Conservation (phyloP, 2,329 filamentous ascomycete species). For the Pestalotiopsis sp. region DNA sequence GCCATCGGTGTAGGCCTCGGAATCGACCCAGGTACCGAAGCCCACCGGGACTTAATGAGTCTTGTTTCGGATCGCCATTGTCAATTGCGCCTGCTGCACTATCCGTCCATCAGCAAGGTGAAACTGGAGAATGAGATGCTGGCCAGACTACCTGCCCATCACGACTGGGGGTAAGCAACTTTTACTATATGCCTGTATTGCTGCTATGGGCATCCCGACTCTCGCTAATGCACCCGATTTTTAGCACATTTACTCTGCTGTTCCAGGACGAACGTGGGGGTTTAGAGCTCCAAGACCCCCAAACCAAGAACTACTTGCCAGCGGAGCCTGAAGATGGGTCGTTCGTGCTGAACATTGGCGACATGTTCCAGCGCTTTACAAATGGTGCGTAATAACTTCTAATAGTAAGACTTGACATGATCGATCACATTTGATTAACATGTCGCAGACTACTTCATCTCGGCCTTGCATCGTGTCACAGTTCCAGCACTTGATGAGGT, state of each 20-base stretch:
- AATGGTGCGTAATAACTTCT: conserved; percentile 21
- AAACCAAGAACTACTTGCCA: conserved; percentile 18
- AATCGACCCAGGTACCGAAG: conserved; percentile 12
- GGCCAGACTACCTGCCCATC: conserved; percentile 48
- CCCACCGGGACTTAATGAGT: conserved; percentile 5
- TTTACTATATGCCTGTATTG: conserved; percentile 6
- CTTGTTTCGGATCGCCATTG: conserved; percentile 21
- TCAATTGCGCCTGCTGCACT: conserved; percentile 24
- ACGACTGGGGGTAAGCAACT: conserved; percentile 48
- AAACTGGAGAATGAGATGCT: conserved; percentile 22
- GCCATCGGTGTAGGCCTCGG: conserved; percentile 20
- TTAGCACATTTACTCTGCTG: conserved; percentile 50
- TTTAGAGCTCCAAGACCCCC: conserved; percentile 49
- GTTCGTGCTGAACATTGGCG: conserved; percentile 27
- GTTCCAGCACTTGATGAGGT: conserved; percentile 21
- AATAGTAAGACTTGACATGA: not conserved
- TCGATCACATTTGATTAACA: not conserved
- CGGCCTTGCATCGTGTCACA: conserved; percentile 25
- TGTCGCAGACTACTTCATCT: conserved; percentile 27
- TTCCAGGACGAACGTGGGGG: conserved; percentile 58
- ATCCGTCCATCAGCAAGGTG: conserved; percentile 23
- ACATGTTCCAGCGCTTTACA: conserved; percentile 27
- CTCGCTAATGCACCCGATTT: not conserved
- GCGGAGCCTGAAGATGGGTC: conserved; percentile 24
- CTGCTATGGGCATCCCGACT: not conserved